Base-by-base conservation (phyloP, 257 asterid species). In the Penstemon davidsonii region DNA sequence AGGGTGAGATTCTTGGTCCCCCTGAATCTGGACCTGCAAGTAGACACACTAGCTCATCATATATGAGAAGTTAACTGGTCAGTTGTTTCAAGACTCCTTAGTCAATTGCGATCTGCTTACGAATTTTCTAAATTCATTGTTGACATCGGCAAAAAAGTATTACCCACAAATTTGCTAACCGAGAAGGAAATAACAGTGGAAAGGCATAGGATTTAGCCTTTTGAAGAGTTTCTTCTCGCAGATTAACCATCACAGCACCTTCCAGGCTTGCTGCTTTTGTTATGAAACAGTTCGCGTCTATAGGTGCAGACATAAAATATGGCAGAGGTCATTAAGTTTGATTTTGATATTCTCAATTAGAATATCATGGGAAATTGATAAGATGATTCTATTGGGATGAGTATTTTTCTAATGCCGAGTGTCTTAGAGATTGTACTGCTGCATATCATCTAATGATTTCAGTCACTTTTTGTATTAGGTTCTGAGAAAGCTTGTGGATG, bases 401-500 rank as follows among this genome's bases (percentile, higher is more conserved):
- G 37, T 7, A 55, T 53, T 1, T 33, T 52, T 12, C 56, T 38
- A n/a, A 33, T 63, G 15, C 18, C 4, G 45, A 58, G 6, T 64
- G 62, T 64, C 9, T 18, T 47, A 15, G 6, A 50, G 12, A 44
- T 43, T 36, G 39, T 40, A 15, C 1, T 49, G 40, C n/a, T 18
- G 44, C 45, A 13, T 59, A 57, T 45, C 47, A 15, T 5, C 64
- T 64, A 7, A 45, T 59, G 46, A 53, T 52, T 73, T 42, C 38
- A 36, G 3, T 33, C 33, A 8, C 66, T 55, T 53, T 55, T 62
- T 65, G 68, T 39, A 73, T 66, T 70, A 91, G 97, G 96, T 91
- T 67, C 78, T 91, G 82, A 83, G 97, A 71, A 91, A 88, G 87
- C 95, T 91, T 60, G 97, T 91, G n/a, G 97, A 91, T 76, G 97